A percentile compares a stretch with the other conserved stretches of the same genome.
phyloP scores from a whole-genome alignment of 176 grass and related monocot genomes.

The Elaeis guineensis region DNA sequence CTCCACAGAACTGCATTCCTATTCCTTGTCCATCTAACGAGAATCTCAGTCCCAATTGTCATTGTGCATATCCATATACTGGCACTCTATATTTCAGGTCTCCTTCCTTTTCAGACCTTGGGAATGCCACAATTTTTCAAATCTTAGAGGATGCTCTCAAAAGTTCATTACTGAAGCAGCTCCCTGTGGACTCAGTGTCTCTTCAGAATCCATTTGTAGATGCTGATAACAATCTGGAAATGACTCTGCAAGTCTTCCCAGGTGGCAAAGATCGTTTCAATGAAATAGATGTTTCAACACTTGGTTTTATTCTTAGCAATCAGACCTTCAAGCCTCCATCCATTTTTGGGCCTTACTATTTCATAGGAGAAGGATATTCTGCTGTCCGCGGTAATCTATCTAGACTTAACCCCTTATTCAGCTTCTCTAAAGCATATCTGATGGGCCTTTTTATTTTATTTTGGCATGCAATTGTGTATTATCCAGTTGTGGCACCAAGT shows the following conservation, averaged over 20 bases:
- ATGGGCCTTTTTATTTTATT: too few relatives aligned
- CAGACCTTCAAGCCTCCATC: conserved; percentile 47
- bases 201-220: conserved; percentile 37
- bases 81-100: conserved; percentile 67
- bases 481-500: background rate
- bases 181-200: conserved; percentile 45
- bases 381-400: conserved; percentile 35
- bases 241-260: conserved; percentile 50
- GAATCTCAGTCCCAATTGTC: conserved; percentile 51
- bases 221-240: conserved; percentile 32
- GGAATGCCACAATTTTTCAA: conserved; percentile 33
- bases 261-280: conserved; percentile 28
- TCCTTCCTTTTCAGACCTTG: conserved; percentile 62
- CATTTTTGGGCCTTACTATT: conserved; percentile 53
- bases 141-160: conserved; percentile 30
- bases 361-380: conserved; percentile 39
- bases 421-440: too few relatives aligned
- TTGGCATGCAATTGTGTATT: too few relatives aligned
- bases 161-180: background rate
- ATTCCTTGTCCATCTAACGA: conserved; percentile 25
- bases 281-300: conserved; percentile 21
- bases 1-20: conserved; percentile 32
- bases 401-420: too few relatives aligned
- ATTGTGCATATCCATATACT: conserved; percentile 56
- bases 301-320: conserved; percentile 63